These are phyloP conservation scores for Obelidium mucronatum DNA, from an alignment of 192 early-diverging fungal species.

Conservation along the genomic window DNA sequence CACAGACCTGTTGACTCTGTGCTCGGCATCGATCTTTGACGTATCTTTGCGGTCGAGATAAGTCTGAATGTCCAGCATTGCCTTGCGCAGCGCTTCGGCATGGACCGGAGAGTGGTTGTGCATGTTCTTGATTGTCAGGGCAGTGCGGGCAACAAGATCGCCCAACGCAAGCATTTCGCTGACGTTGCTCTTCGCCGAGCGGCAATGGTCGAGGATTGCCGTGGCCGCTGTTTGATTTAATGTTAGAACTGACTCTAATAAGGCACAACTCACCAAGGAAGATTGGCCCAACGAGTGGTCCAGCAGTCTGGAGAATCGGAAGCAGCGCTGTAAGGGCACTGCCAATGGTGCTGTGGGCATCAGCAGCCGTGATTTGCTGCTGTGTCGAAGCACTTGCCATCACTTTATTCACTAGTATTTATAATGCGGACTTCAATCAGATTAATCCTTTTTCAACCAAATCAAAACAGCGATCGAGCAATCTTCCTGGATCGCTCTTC, in stretches of 20 bases:
- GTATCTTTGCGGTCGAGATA: slow-evolving; percentile 20
- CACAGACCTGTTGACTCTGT: slow-evolving; percentile 15
- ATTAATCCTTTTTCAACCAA: no score
- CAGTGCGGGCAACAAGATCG: slow-evolving; percentile 24
- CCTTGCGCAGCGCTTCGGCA: slow-evolving; percentile 9
- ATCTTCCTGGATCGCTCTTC: no score
- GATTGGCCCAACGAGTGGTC: slow-evolving; percentile 3
- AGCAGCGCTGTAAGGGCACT: neutral
- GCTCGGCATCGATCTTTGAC: neutral
- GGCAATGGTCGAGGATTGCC: slow-evolving; percentile 15
- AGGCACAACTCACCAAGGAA: neutral
- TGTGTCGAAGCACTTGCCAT: no score
- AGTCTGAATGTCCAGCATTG: neutral
- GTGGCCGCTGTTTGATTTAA: slow-evolving; percentile 4
- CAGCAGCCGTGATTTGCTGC: slow-evolving; percentile 11
- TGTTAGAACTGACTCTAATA: neutral
- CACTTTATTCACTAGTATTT: no score
- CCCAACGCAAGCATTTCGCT: slow-evolving; percentile 17
- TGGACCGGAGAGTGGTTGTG: neutral
- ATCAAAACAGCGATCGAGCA: no score
- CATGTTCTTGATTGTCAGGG: neutral
- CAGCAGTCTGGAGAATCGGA: neutral
- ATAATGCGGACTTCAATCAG: no score
- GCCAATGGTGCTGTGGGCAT: neutral
- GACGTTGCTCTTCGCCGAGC: slow-evolving; percentile 11